phyloP scores from a whole-genome alignment of 2,329 filamentous ascomycete species.

The Paecilomyces formosus region DNA sequence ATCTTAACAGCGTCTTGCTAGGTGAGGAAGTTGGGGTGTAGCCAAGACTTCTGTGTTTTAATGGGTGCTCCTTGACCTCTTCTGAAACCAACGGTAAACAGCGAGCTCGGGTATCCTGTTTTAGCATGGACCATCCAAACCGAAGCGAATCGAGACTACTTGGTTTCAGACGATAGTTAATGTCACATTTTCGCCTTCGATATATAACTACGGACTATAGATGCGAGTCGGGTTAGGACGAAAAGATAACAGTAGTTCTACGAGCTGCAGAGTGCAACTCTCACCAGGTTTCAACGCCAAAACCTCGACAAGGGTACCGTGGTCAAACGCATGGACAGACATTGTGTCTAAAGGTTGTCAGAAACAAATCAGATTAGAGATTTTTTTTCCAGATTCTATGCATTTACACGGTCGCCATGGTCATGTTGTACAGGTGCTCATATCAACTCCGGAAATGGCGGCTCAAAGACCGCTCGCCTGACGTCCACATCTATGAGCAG shows the following conservation, averaged over 20 bases:
- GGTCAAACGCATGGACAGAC: not conserved
- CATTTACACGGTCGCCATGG: conserved; percentile 3
- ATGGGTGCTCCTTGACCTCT: not conserved
- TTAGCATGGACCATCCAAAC: not conserved
- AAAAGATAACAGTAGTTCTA: not conserved
- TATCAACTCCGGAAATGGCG: conserved; percentile 2
- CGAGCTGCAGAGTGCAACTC: not conserved
- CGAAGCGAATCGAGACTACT: not conserved
- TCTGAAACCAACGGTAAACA: not conserved
- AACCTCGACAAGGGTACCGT: not conserved
- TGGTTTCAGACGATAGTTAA: not conserved
- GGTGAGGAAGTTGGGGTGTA: not conserved
- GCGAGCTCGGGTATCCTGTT: not conserved
- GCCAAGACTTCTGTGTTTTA: not conserved
- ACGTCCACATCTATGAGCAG: conserved; percentile 8
- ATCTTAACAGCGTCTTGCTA: not conserved
- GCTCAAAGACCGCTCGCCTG: conserved; percentile 12
- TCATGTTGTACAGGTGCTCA: conserved; percentile 6
- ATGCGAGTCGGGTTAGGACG: not conserved
- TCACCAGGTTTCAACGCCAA: not conserved
- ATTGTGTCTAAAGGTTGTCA: not conserved
- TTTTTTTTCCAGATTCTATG: not conserved
- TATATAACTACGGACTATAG: no score
- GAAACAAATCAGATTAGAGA: not conserved
- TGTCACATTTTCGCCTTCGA: not conserved